Evolutionary conservation across 306 rosid genomes (phyloP).

Genomic region (Quercus ilex): DNA sequence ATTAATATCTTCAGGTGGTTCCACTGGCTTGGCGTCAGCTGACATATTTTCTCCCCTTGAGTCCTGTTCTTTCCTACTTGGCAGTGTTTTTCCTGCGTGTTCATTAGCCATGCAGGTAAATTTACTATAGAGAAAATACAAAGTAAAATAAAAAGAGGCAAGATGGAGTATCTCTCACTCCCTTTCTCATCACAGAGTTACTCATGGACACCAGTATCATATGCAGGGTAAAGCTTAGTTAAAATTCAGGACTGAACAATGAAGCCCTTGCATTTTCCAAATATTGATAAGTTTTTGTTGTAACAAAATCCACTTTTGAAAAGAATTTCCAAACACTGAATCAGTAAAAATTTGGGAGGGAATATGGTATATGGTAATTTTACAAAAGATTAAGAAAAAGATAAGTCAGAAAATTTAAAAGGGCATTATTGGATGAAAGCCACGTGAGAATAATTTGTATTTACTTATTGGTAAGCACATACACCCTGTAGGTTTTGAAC

Average conservation of each 20-base stretch:
- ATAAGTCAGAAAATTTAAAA: neutral
- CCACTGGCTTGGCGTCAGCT: conserved; percentile 30
- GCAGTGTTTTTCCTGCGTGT: conserved; percentile 43
- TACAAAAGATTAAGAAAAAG: neutral
- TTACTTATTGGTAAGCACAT: too few species aligned
- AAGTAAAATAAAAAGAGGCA: neutral
- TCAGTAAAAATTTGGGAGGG: neutral
- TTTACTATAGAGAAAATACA: neutral
- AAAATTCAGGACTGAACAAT: neutral
- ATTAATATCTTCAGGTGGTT: conserved; percentile 33
- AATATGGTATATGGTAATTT: neutral
- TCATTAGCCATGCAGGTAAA: conserved; percentile 11
- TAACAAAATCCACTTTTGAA: neutral
- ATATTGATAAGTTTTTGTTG: neutral
- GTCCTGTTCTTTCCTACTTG: conserved; percentile 29
- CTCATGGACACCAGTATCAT: neutral
- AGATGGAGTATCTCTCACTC: neutral
- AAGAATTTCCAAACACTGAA: neutral
- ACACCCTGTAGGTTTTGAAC: too few species aligned
- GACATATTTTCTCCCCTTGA: conserved; percentile 21
- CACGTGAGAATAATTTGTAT: neutral
- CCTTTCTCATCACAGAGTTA: neutral
- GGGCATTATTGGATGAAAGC: neutral
- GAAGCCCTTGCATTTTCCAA: neutral
- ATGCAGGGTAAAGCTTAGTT: neutral